phyloP scores from a whole-genome alignment of 1,284 basidiomycete species.

The Exobasidium cylindrosporum region DNA sequence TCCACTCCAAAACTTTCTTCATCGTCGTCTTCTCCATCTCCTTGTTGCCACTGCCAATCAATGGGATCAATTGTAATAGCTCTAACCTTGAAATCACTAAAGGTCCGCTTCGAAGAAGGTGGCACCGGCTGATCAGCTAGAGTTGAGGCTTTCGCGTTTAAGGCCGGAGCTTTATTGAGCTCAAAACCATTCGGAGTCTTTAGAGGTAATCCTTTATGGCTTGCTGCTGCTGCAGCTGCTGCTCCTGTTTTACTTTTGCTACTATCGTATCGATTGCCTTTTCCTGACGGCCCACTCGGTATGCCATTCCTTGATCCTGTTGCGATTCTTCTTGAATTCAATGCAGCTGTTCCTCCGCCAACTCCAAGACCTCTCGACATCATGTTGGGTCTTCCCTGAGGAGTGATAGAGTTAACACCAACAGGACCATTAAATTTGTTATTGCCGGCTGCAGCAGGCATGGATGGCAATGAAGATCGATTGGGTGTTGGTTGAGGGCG shows the following conservation, averaged over 20 bases:
- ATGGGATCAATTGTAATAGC: slow-evolving; percentile 35
- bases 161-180: slow-evolving; percentile 2
- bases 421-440: slow-evolving; percentile 9
- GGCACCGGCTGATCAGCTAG: slow-evolving; percentile 13
- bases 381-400: background rate
- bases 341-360: background rate
- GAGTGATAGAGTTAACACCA: background rate
- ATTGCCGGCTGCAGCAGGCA: background rate
- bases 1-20: slow-evolving; percentile 15
- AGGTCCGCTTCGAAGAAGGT: slow-evolving; percentile 19
- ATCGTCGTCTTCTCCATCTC: slow-evolving; percentile 19
- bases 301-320: slow-evolving; percentile 1
- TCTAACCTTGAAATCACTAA: slow-evolving; percentile 37
- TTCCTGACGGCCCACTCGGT: background rate
- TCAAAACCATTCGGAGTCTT: background rate
- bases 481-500: background rate
- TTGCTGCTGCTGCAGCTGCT: background rate
- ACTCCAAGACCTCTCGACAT: background rate
- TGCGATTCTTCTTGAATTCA: background rate
- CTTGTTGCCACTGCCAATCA: slow-evolving; percentile 34
- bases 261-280: background rate
- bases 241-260: background rate
- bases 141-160: background rate
- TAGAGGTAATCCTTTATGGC: background rate
- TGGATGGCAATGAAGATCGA: background rate